Percentiles rank a stretch among this genome's conserved stretches.
phyloP scores from a whole-genome alignment of 2,329 filamentous ascomycete genomes.

The Neopestalotiopsis rosae region DNA sequence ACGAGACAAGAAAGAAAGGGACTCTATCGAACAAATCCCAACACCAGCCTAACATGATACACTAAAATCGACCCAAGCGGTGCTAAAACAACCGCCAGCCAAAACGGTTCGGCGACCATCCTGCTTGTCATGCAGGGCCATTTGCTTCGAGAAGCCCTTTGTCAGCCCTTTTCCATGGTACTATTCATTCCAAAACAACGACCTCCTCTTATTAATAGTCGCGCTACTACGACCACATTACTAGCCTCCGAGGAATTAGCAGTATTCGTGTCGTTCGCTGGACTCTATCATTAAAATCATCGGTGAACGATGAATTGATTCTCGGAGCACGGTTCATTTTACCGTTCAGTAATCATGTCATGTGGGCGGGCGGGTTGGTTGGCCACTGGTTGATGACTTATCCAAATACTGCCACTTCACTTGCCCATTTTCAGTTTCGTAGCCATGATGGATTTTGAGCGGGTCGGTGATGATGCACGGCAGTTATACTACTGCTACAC shows the following conservation, averaged over 20 bases:
- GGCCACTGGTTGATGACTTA: not conserved
- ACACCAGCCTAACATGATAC: not conserved
- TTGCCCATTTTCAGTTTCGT: not conserved
- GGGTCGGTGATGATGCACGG: not conserved
- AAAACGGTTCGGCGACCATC: slow-evolving; percentile 2
- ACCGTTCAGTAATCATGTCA: slow-evolving; percentile 6
- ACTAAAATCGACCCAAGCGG: not conserved
- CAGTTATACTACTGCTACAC: not conserved
- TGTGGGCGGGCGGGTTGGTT: not conserved
- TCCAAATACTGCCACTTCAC: not conserved
- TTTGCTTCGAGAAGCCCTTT: slow-evolving; percentile 8
- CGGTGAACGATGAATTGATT: not conserved
- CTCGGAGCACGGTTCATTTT: not conserved
- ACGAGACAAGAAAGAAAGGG: not conserved
- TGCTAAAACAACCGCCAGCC: not conserved
- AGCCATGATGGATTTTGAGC: not conserved
- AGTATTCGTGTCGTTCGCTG: not conserved
- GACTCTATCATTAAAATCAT: not conserved
- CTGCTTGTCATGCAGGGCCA: slow-evolving; percentile 4
- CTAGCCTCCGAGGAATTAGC: slow-evolving; percentile 1
- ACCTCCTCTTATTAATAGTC: not conserved
- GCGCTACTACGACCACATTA: not conserved
- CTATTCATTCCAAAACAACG: not conserved
- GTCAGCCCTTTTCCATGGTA: slow-evolving; percentile 7
- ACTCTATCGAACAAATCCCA: too few species aligned